Evolutionary conservation across 495 filamentous ascomycete genomes (phyloP), one percentile per base, ranked within the genome.

Genomic region (Neurospora sp.): DNA sequence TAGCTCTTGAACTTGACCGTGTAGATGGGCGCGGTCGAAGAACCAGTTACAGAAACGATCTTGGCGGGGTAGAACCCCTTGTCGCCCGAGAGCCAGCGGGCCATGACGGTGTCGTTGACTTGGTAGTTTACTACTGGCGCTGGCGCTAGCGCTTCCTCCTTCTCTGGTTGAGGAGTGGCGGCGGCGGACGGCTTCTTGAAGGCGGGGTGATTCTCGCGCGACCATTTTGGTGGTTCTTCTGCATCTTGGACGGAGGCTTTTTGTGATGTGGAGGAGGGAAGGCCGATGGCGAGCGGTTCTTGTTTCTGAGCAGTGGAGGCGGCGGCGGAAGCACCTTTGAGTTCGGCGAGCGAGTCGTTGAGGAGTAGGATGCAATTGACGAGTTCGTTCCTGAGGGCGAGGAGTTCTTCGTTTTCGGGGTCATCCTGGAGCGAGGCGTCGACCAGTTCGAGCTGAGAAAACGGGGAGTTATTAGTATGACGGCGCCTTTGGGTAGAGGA

Each of bases 1-100:
- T 98, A 98, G 71, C 87, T 91, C 82, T 95, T 94, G 86, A 98
- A 99, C 70, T 91, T 95, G 74, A 99, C 95, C 69, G 92, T 90
- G 80, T 98, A 99, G 69, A 97, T 90, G 18, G 95, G 96, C 41
- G 91, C 91, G 70, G 89, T 91, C 22, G 91, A 90, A 5, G 93
- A 96, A 74, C 96, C 96, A 44, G 94, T 98, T 75, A 97, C 94
- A 40, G 92, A 94, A 20, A 92, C 96, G 82, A 99, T 96, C 72
- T 92, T 90, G 45, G 96, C 96, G 40, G 93, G 91, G 84, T 98
- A 98, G 86, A 94, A 97, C 9, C 87, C 86, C 78, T 92, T 92
- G 80, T 98, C 96, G 53, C 93, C 95, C 4, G 93, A 91, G 41
- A 91, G 84, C 94, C 94, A 99, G 79, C 92, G 92, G 35, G 95